Evolutionary conservation across 177 flowering plant genomes (phyloP).

Genomic region (Vitis hybrid): DNA sequence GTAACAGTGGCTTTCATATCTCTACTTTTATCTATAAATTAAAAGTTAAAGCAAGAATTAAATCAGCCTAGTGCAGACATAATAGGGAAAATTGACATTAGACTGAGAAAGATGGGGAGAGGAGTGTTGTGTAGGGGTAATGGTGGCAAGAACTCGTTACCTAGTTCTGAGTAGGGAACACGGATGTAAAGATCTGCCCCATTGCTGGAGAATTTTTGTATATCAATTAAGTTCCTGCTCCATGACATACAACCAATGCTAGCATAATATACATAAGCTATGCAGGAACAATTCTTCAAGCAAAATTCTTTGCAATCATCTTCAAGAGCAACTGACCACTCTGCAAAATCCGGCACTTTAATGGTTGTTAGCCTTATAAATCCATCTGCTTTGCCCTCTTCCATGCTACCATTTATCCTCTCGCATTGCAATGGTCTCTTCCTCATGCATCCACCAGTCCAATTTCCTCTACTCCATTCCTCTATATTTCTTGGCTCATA

Average conservation of each 20-base stretch:
- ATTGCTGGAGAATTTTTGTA: constrained; percentile 12
- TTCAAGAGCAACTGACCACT: constrained; percentile 8
- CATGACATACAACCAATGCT: constrained; percentile 4
- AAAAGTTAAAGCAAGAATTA: not conserved
- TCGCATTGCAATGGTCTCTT: constrained; percentile 16
- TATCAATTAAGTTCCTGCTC: constrained; percentile 12
- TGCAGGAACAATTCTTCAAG: constrained; percentile 19
- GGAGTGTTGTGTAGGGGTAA: too few species aligned
- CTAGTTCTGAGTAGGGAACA: constrained; percentile 15
- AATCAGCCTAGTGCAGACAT: too few species aligned
- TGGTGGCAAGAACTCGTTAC: too few species aligned
- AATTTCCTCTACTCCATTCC: too few species aligned
- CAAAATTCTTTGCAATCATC: constrained; percentile 10
- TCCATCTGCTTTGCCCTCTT: constrained; percentile 6
- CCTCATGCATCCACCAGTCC: not conserved
- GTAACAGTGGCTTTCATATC: not conserved
- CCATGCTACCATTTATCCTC: constrained; percentile 4
- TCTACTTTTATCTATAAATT: constrained; percentile 5
- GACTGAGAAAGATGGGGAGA: too few species aligned
- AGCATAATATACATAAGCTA: constrained; percentile 11
- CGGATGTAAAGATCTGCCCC: constrained; percentile 19
- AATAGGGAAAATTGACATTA: too few species aligned
- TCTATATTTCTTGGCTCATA: too few species aligned
- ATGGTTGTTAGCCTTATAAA: constrained; percentile 1
- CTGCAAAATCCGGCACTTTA: constrained; percentile 17